Base-by-base conservation (phyloP, 129 eudicot species). In the Saposhnikovia divaricata region DNA sequence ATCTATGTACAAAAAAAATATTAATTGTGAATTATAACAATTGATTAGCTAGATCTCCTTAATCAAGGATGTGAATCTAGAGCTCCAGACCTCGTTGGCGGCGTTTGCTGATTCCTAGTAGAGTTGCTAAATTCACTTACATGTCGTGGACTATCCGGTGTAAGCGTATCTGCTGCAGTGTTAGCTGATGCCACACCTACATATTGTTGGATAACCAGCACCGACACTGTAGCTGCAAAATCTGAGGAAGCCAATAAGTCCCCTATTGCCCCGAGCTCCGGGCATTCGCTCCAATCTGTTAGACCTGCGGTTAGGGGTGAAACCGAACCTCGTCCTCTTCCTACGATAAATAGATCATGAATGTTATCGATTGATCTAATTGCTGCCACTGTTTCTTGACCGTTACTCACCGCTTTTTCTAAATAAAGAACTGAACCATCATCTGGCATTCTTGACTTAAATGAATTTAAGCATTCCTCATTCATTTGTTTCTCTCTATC, bases 251-350 rank as follows among this genome's bases (percentile, higher is more conserved):
- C 98, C 69, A 91, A 81, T 44, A 93, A 80, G 77, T 93, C 98
- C 75, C 98, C 96, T 5, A 93, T 88, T 18, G 97, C 93, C 14
- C 98, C 97, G 0, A 93, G 86, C 83, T 93, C 98, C 0, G 97
- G 98, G 74, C 98, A 93, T 80, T 93, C 98, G 38, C 98, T 93
- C 98, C 97, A 91, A 75, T 91, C 98, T 0, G 97, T 93, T 55
- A 91, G 80, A 71, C 97, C 97, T 0, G 97, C 96, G 23, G 96
- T 93, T 40, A 93, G 75, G 37, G 93, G 93, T 5, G 97, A 88
- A 28, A 83, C 68, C 53, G 78, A 70, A 59, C 96, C 97, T 59
- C 88, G 93, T 4, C 98, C 98, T 77, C 97, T 88, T 5, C 97
- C 98, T 0, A 93, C 98, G 18, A 93, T 86, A 68, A 87, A 90